A percentile compares a stretch with the other conserved stretches of the same genome.
Evolutionary conservation across 495 filamentous ascomycete genomes (phyloP).

Genomic region (Umbilicaria muhlenbergii): DNA sequence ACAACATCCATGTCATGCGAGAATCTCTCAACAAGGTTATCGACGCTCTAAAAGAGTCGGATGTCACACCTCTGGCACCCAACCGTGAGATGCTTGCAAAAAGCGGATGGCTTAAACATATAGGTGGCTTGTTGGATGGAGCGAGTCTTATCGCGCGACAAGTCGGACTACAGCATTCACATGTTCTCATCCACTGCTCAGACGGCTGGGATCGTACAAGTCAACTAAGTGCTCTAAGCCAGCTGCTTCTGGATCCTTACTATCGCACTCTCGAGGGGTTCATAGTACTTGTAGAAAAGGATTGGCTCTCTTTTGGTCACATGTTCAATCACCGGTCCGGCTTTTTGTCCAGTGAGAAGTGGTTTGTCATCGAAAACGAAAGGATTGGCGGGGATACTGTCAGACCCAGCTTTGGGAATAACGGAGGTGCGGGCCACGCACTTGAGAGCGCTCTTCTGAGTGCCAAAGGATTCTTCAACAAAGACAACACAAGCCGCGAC

Average conservation of each 20-base stretch:
- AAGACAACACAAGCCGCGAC: conserved; percentile 53
- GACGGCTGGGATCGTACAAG: conserved; percentile 98
- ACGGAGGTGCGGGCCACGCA: conserved; percentile 50
- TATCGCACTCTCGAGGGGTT: conserved; percentile 93
- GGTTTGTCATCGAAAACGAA: conserved; percentile 76
- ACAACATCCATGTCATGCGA: conserved; percentile 98
- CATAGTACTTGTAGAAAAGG: conserved; percentile 89
- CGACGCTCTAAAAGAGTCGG: conserved; percentile 82
- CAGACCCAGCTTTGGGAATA: conserved; percentile 29
- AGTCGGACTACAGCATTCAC: conserved; percentile 80
- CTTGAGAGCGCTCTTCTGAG: conserved; percentile 76
- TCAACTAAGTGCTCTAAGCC: conserved; percentile 84
- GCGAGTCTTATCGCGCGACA: conserved; percentile 71
- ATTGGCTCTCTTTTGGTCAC: conserved; percentile 95
- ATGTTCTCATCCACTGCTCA: conserved; percentile 93
- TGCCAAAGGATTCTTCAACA: conserved; percentile 81
- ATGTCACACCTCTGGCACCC: conserved; percentile 70
- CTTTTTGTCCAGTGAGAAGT: conserved; percentile 77
- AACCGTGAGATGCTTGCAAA: conserved; percentile 67
- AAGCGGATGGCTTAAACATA: conserved; percentile 88
- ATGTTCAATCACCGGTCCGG: conserved; percentile 89
- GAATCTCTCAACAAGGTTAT: conserved; percentile 79
- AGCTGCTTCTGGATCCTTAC: conserved; percentile 90
- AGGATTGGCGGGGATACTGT: conserved; percentile 31
- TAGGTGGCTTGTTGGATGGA: conserved; percentile 69